Conservation (phyloP, 192 early-diverging fungal species). For the Coemansia pectinata region DNA sequence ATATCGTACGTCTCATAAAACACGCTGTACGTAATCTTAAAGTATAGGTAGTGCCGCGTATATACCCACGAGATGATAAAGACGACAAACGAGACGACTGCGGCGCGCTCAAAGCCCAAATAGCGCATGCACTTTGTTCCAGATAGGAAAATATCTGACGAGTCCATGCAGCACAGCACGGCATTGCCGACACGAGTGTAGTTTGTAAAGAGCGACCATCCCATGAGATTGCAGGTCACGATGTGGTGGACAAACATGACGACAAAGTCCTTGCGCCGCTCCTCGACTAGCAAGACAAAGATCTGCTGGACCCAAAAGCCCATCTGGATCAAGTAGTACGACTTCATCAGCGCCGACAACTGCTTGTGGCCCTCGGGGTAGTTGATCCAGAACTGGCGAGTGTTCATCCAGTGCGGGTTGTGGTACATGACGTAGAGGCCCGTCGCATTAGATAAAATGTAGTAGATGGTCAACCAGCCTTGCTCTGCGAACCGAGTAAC, state of each 20-base stretch:
- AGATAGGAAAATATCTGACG: conserved; percentile 76
- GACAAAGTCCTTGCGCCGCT: conserved; percentile 71
- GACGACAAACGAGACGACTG: conserved; percentile 64
- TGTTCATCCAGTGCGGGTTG: conserved; percentile 72
- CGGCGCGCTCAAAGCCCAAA: conserved; percentile 56
- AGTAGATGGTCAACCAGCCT: conserved; percentile 69
- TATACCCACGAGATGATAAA: conserved; percentile 75
- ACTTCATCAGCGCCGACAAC: conserved; percentile 60
- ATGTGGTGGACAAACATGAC: conserved; percentile 77
- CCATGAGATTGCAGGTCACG: conserved; percentile 70
- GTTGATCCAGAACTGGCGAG: conserved; percentile 65
- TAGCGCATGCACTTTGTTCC: conserved; percentile 80
- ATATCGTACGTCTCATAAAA: conserved; percentile 51
- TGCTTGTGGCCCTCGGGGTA: conserved; percentile 66
- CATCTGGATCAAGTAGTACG: conserved; percentile 74
- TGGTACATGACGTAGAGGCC: conserved; percentile 72
- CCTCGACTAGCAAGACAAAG: conserved; percentile 71
- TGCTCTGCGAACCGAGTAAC: conserved; percentile 69
- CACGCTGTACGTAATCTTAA: conserved; percentile 62
- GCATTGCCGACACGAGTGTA: conserved; percentile 80
- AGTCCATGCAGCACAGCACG: conserved; percentile 75
- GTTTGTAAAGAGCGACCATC: conserved; percentile 65
- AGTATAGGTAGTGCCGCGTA: conserved; percentile 74
- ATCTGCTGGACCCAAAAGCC: conserved; percentile 82
- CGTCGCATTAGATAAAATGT: conserved; percentile 59